A percentile compares a stretch with the other conserved stretches of the same genome.
These are phyloP conservation scores for Amanita jacksonii DNA, from an alignment of 768 basidiomycete genomes.

Conservation along the genomic window DNA sequence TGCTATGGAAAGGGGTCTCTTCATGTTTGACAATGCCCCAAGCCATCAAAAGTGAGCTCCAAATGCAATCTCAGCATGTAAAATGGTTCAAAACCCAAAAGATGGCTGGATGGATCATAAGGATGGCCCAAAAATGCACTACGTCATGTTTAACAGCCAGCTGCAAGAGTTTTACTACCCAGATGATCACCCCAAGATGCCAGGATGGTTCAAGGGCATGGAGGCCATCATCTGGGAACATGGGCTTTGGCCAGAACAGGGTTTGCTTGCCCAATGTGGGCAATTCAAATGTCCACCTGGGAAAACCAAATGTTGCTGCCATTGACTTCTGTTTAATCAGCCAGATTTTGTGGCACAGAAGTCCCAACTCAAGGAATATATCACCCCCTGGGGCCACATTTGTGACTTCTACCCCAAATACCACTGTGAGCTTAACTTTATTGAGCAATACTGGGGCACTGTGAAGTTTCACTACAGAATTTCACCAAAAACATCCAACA, in stretches of 20 bases:
- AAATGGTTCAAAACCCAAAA: conserved; percentile 28
- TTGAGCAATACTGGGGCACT: conserved; percentile 1
- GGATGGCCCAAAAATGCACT: conserved; percentile 15
- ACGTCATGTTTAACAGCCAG: conserved; percentile 15
- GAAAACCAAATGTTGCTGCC: background rate
- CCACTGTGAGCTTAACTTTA: conserved; percentile 8
- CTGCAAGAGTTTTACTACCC: conserved; percentile 24
- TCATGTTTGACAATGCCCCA: conserved; percentile 27
- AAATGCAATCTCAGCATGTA: conserved; percentile 21
- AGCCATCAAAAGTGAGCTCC: conserved; percentile 21
- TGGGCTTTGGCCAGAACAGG: background rate
- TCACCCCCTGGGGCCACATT: conserved; percentile 4
- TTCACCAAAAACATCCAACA: too few species aligned
- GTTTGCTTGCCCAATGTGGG: background rate
- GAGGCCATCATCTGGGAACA: conserved; percentile 9
- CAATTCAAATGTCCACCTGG: background rate
- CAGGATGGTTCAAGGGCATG: conserved; percentile 29
- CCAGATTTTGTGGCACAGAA: conserved; percentile 5
- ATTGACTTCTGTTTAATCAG: conserved; percentile 3
- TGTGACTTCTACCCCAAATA: conserved; percentile 7
- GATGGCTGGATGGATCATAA: conserved; percentile 16
- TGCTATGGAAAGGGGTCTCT: conserved; percentile 12
- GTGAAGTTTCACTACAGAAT: too few species aligned
- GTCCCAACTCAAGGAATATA: conserved; percentile 3
- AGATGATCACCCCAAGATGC: conserved; percentile 19